Base-by-base conservation (phyloP, 1,284 basidiomycete genomes). In the Puccinia horiana region DNA sequence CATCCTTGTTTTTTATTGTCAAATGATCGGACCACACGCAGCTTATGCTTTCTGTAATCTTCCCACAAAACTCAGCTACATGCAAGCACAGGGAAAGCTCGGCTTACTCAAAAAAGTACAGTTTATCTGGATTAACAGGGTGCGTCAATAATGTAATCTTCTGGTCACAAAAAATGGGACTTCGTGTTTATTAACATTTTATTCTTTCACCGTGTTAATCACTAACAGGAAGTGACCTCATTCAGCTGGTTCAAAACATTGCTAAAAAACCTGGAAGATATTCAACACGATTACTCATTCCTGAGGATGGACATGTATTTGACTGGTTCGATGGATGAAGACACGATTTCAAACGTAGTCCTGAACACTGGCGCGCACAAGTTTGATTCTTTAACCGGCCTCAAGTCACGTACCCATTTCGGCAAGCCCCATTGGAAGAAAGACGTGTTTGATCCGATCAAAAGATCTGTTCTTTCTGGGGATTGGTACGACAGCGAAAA, bases 241-340 rank as follows among this genome's bases (percentile, higher is more conserved):
- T 94, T 95, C 86, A 93, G 93, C 85, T 96, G 94, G 94, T 95
- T 96, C 90, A 93, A 94, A 87, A 91, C 90, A 81, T 88, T 96
- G 69, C 89, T 96, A 83, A 91, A 92, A 85, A 91, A 94, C 86
- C 91, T 95, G 77, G 94, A 95, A 87, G 91, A 91, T 76, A 92
- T 93, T 72, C 56, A 77, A 49, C 93, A 94, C 85, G 91, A 82
- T 81, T 93, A 93, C 85, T 93, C 93, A 88, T 95, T 95, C 89
- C 89, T 95, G 83, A 92, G 91, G 81, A 95, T 96, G 89, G 92
- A 94, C 86, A 92, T 95, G 84, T 96, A 94, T 87, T 89, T 95
- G 76, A 96, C 94, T 2, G 92, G 94, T 87, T 93, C 92, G 89
- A 91, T 95, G 84, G 89, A 89, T 82, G 91, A 93, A 85, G 92